Evolutionary conservation across 306 rosid species (phyloP).

Genomic region (Trichosanthes truncata): DNA sequence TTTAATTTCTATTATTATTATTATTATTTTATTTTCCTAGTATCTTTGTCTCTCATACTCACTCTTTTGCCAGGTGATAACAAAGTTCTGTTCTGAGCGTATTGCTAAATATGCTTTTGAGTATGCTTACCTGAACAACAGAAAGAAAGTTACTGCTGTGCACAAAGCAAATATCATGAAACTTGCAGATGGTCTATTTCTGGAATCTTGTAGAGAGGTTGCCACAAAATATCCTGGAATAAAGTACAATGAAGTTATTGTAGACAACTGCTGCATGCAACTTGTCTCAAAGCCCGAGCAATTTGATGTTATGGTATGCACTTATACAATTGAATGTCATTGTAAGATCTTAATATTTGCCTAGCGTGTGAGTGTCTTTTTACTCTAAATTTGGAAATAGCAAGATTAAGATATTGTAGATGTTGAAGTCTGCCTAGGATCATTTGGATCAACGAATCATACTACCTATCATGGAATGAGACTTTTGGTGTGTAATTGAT

Average conservation of each 20-base stretch:
- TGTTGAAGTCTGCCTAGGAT: background rate
- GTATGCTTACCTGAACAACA: conserved; percentile 81
- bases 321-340: background rate
- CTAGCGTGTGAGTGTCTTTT: background rate
- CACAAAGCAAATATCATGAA: conserved; percentile 97
- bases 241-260: conserved; percentile 62
- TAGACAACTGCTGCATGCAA: conserved; percentile 94
- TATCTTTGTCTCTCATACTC: conserved; percentile 33
- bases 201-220: conserved; percentile 84
- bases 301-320: conserved; percentile 86
- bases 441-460: background rate
- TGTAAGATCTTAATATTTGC: background rate
- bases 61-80: conserved; percentile 59
- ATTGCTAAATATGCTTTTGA: conserved; percentile 81
- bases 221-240: conserved; percentile 61
- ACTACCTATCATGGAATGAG: background rate
- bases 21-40: background rate
- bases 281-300: conserved; percentile 87
- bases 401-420: background rate
- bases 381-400: background rate
- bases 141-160: conserved; percentile 93
- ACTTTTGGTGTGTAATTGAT: background rate
- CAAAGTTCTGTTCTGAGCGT: conserved; percentile 88
- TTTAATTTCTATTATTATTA: too few relatives aligned
- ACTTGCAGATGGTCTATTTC: conserved; percentile 78